Base-by-base conservation (phyloP, 2,329 filamentous ascomycete genomes). In the Xylariales sp. region DNA sequence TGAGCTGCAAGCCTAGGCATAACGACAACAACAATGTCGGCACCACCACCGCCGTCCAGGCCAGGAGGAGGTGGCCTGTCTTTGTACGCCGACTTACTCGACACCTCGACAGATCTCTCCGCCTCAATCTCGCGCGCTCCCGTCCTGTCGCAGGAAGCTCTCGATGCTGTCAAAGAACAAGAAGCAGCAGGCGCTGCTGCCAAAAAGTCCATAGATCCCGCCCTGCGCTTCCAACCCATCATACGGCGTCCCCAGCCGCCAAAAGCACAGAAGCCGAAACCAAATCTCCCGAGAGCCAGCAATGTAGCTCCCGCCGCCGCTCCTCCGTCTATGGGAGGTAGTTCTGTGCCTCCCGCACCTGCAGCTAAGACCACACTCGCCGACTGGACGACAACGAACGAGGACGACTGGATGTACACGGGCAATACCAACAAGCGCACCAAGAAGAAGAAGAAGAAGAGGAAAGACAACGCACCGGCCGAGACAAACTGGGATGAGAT, bases 401-500 rank as follows among this genome's bases (percentile, higher is more conserved):
- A 88, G n/a, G 88, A 95, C 49, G 87, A 95, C 40, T 88, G 88
- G 46, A 78, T 81, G 44, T 88, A 88, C 56, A 70, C 65, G 18
- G 52, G 61, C 30, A 76, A 85, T 53, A 85, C 86, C 63, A 76
- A 81, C 40, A 79, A 85, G 55, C 80, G 87, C 34, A 87, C 87
- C 40, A 88, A 85, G 62, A 83, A 82, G 56, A 82, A 85, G 62
- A 86, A 86, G 70, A 83, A 82, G 60, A 76, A 78, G 52, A 74
- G 79, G 43, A 72, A 76, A 46, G 69, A 78, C 5, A 68, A 70
- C 32, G 61, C 73, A 20, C 61, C 64, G 5, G 65, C 73, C 36
- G 74, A 79, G 57, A 80, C 76, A n/a, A 83, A 95, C 55, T 96
- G 89, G 89, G 85, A 95, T 57, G 88, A 94, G 57, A 77, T 93